Base-by-base conservation (phyloP, 805 yeast species). In the Yarrowia keelungensis region DNA sequence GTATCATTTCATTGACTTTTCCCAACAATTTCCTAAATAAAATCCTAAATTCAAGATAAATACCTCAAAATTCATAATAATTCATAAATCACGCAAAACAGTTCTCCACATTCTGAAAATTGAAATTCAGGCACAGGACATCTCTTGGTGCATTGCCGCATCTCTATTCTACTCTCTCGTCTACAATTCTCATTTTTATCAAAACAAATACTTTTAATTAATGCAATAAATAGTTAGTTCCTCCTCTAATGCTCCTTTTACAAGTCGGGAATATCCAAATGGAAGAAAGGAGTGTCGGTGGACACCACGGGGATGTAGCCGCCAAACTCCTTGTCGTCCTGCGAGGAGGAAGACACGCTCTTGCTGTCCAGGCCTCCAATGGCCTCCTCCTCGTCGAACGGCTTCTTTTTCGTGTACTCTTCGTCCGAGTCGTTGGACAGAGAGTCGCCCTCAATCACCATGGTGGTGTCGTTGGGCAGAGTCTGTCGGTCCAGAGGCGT, bases 201-300 rank as follows among this genome's bases (percentile, higher is more conserved):
- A 38, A 46, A 35, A 32, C 35, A 19, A 56, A 56, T 41, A 56
- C 62, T 54, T 54, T 54, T 56, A 26, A 45, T 58, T 43, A 59
- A 56, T 59, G 65, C 65, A 59, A 59, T 59, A 59, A 59, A 59
- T 59, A 59, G 16, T 43, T 59, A n/a, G 39, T 35, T 10, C 19
- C 14, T 42, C 39, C 51, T 4, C n/a, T 5, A 10, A 32, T 14
- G 39, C 19, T 42, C 41, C 22, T 32, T 32, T 41, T 47, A 68
- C 43, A 79, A 68, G 67, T 79, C 80, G 32, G 96, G 96, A 73
- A 90, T 85, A 51, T 90, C 93, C 71, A 90, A 79, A 77, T 90
- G 96, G 84, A 91, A 89, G 76, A 85, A 89, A 38, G 93, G 93
- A 49, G 90, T 86, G 72, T 85, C 81, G 2, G 94, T 90, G 54